These are phyloP conservation scores for Marasmius oreades DNA, from an alignment of 1,284 basidiomycete genomes.

Conservation along the genomic window DNA sequence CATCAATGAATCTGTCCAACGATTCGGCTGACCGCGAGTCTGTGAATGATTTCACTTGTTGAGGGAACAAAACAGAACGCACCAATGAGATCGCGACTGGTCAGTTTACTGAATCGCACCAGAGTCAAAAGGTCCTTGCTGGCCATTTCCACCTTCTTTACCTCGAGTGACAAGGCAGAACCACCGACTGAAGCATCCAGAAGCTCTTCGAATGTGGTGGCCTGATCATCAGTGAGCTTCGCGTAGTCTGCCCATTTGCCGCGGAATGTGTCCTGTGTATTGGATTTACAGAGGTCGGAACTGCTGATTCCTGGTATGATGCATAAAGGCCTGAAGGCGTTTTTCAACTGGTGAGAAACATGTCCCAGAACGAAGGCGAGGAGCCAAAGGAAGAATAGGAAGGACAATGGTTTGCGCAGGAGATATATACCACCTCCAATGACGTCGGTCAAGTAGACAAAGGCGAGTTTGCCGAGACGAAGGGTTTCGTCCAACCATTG, in stretches of 20 bases:
- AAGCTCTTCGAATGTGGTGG: constrained; percentile 57
- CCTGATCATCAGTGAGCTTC: constrained; percentile 53
- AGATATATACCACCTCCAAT: constrained; percentile 41
- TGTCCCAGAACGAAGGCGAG: constrained; percentile 38
- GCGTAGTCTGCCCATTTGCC: constrained; percentile 55
- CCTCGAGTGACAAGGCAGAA: constrained; percentile 55
- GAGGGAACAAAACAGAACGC: neutral
- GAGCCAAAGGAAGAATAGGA: constrained; percentile 51
- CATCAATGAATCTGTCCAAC: constrained; percentile 49
- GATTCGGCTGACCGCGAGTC: constrained; percentile 30
- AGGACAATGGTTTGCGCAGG: constrained; percentile 51
- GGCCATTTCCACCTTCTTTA: constrained; percentile 75
- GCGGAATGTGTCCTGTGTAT: neutral
- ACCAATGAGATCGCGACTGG: constrained; percentile 48
- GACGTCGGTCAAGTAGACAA: constrained; percentile 43
- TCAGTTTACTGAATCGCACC: constrained; percentile 57
- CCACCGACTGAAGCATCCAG: constrained; percentile 54
- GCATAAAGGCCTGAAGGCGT: constrained; percentile 54
- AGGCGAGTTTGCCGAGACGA: constrained; percentile 27
- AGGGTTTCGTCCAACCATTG: constrained; percentile 19
- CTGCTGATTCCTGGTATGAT: constrained; percentile 54
- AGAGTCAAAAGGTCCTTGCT: constrained; percentile 60
- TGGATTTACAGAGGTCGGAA: constrained; percentile 37
- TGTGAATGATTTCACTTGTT: neutral
- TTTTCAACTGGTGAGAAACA: constrained; percentile 38